Percentiles rank a stretch among this genome's conserved stretches.
phyloP scores from a whole-genome alignment of 1,284 basidiomycete genomes.

The Moniliophthora roreri region DNA sequence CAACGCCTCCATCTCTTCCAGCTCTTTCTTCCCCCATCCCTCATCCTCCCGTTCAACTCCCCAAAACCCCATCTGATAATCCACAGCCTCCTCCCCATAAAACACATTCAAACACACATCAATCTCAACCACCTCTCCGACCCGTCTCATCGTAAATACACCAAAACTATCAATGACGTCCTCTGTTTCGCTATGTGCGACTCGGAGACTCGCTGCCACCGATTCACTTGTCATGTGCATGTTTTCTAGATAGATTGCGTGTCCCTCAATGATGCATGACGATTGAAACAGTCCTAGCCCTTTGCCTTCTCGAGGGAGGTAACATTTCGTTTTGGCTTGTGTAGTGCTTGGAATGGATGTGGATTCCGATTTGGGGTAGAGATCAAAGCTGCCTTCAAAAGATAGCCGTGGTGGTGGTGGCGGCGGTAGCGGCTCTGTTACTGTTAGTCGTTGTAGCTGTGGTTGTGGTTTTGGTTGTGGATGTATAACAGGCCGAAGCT shows the following conservation, averaged over 20 bases:
- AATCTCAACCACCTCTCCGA: not conserved
- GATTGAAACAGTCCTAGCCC: not conserved
- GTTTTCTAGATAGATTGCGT: not conserved
- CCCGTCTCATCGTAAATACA: not conserved
- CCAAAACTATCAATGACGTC: slow-evolving; percentile 2
- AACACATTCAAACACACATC: not conserved
- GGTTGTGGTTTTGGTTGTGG: too few relatives aligned
- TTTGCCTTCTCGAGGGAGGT: not conserved
- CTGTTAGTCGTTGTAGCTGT: too few relatives aligned
- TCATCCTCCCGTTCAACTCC: too few relatives aligned
- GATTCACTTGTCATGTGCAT: not conserved
- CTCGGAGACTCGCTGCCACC: not conserved
- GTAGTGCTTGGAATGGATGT: not conserved
- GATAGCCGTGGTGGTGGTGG: not conserved
- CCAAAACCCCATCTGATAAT: not conserved
- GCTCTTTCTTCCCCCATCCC: not conserved
- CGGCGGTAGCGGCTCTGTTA: too few relatives aligned
- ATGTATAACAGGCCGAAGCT: too few relatives aligned
- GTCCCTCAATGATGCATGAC: not conserved
- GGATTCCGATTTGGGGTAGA: not conserved
- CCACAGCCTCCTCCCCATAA: not conserved
- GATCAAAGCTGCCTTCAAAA: not conserved
- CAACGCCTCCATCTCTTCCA: not conserved
- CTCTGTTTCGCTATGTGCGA: too few relatives aligned
- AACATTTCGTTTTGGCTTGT: not conserved